Evolutionary conservation across 257 asterid species (phyloP).

Genomic region (Solanum corneliomulleri): DNA sequence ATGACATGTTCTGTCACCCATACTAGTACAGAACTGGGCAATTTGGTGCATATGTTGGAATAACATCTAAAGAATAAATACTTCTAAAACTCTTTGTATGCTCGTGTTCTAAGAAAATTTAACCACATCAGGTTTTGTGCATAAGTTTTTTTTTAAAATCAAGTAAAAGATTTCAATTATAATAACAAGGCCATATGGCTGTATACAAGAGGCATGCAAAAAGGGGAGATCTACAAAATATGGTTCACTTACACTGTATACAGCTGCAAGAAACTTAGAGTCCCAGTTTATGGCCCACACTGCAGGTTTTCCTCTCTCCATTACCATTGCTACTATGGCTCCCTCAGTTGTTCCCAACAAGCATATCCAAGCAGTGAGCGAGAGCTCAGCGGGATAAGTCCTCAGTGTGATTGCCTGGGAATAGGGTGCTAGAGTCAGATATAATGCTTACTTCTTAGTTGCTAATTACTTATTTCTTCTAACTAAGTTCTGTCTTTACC

Average conservation of each 20-base stretch:
- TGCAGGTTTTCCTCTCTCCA: slow-evolving; percentile 58
- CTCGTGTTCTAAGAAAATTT: background rate
- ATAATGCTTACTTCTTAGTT: background rate
- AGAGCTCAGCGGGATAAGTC: slow-evolving; percentile 69
- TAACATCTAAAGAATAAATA: background rate
- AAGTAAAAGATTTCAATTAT: background rate
- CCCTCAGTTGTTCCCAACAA: slow-evolving; percentile 69
- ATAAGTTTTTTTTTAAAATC: background rate
- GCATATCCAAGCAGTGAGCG: slow-evolving; percentile 93
- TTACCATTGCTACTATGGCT: slow-evolving; percentile 47
- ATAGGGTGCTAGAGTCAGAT: background rate
- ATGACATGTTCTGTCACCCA: background rate
- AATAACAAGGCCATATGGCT: background rate
- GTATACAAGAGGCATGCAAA: background rate
- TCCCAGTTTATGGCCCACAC: slow-evolving; percentile 84
- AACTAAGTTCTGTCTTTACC: slow-evolving; percentile 20
- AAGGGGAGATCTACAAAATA: background rate
- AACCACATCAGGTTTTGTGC: background rate
- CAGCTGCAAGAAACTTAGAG: slow-evolving; percentile 58
- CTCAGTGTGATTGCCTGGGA: slow-evolving; percentile 55
- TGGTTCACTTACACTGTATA: slow-evolving; percentile 63
- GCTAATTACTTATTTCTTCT: background rate
- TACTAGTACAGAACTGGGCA: background rate
- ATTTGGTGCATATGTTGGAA: background rate
- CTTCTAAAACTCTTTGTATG: background rate